Base-by-base conservation (phyloP, 371 early-diverging fungal species). In the Mortierella sp. region DNA sequence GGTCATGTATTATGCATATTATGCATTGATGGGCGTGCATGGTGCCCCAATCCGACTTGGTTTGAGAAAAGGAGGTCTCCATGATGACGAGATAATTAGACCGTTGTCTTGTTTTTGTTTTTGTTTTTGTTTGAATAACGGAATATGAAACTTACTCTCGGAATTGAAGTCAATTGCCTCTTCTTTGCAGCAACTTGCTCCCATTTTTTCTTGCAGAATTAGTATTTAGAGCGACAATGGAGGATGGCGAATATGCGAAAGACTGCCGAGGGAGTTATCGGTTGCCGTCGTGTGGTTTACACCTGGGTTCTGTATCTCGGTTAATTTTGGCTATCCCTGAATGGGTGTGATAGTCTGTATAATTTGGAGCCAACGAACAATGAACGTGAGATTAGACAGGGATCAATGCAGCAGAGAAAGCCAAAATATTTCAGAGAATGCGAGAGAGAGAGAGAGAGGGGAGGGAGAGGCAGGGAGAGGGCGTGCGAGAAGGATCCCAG, bases 121-220 rank as follows among this genome's bases (percentile, higher is more conserved):
- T 47, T 5, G 11, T 14, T 39, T 24, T 24, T 61, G n/a, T 22
- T 52, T 43, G 24, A 43, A 22, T 12, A 54, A 26, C 6, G 65
- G 18, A 5, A 28, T 18, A 28, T 37, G 26, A 47, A 45, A 58
- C 68, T 72, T 78, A 87, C 89, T 86, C 72, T 88, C 88, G 66
- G 77, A 77, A 70, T 67, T 76, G 61, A 87, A 87, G 74, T 90
- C 90, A 39, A 87, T 85, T 30, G 75, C 68, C 62, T 87, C 87
- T 68, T 88, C 85, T 68, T 78, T 84, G 77, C 90, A 90, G 62
- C 90, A 90, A 30, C 78, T 66, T 35, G 83, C 85, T 45, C 90
- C 90, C 90, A 90, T 90, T 24, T 55, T 55, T 28, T 55, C 14
- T 55, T 55, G 6, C 35, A 35, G 35, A 8, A 8, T 35, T 35